phyloP scores from a whole-genome alignment of 2,329 filamentous ascomycete species.

The Apiospora saccharicola region DNA sequence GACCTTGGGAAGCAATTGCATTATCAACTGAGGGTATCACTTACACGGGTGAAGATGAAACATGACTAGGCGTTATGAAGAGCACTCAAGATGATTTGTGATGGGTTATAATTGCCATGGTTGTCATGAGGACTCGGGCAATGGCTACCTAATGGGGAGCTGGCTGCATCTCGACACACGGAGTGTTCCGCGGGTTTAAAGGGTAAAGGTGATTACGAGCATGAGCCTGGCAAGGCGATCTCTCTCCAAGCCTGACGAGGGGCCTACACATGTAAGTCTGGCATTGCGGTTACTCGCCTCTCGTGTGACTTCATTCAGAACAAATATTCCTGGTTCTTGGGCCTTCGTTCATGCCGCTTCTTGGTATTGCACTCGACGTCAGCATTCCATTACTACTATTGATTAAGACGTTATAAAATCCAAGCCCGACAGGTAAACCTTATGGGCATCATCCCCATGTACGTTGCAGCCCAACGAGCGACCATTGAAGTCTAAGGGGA shows the following conservation, averaged over 20 bases:
- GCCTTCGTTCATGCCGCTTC: not conserved
- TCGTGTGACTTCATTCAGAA: not conserved
- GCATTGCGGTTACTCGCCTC: slow-evolving; percentile 6
- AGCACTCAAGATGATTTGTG: slow-evolving; percentile 9
- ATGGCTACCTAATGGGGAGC: slow-evolving; percentile 30
- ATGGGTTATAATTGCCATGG: slow-evolving; percentile 7
- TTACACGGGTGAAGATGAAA: slow-evolving; percentile 1
- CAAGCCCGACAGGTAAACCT: not conserved
- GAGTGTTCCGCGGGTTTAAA: slow-evolving; percentile 40
- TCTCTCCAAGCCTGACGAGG: not conserved
- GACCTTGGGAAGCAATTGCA: not conserved
- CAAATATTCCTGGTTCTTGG: not conserved
- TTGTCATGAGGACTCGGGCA: slow-evolving; percentile 22
- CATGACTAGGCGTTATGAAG: not conserved
- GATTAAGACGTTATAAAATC: not conserved
- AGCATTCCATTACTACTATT: not conserved
- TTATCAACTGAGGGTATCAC: not conserved
- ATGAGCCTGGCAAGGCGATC: slow-evolving; percentile 3
- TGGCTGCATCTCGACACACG: slow-evolving; percentile 43
- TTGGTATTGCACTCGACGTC: not conserved
- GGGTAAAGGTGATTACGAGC: not conserved
- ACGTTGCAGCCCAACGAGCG: not conserved
- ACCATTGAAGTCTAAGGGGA: slow-evolving; percentile 8
- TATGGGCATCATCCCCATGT: not conserved
- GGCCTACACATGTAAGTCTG: not conserved